phyloP scores from a whole-genome alignment of 1,139 yeast species.

The Barnettozyma hawaiiensis region DNA sequence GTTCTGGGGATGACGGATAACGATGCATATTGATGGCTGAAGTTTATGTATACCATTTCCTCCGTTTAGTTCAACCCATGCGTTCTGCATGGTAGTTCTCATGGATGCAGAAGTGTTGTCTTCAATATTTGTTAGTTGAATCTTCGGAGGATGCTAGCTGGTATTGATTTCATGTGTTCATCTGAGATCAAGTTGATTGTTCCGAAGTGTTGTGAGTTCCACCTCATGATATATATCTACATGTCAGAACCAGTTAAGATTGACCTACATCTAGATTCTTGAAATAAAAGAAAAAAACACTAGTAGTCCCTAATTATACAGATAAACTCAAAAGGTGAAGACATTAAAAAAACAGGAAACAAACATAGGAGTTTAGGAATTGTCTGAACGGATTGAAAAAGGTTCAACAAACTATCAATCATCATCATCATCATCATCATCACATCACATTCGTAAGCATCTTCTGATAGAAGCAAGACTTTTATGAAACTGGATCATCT shows the following conservation, averaged over 20 bases:
- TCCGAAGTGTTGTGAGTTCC: constrained; percentile 3
- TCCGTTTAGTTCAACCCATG: background rate
- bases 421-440: too few species aligned
- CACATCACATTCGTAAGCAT: too few species aligned
- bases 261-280: background rate
- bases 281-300: too few species aligned
- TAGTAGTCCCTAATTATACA: background rate
- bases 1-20: background rate
- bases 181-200: constrained; percentile 5
- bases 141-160: background rate
- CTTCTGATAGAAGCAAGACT: too few species aligned
- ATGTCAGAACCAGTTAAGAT: constrained; percentile 1
- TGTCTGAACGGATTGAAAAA: background rate
- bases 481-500: too few species aligned
- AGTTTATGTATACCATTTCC: background rate
- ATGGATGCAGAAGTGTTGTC: background rate
- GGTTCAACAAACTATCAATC: background rate
- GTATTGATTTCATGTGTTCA: background rate
- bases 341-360: background rate
- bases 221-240: background rate
- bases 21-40: background rate
- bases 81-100: background rate
- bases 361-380: background rate
- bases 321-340: too few species aligned
- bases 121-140: background rate